Evolutionary conservation across 257 asterid species (phyloP).

Genomic region (Parsonsia alboflavescens): DNA sequence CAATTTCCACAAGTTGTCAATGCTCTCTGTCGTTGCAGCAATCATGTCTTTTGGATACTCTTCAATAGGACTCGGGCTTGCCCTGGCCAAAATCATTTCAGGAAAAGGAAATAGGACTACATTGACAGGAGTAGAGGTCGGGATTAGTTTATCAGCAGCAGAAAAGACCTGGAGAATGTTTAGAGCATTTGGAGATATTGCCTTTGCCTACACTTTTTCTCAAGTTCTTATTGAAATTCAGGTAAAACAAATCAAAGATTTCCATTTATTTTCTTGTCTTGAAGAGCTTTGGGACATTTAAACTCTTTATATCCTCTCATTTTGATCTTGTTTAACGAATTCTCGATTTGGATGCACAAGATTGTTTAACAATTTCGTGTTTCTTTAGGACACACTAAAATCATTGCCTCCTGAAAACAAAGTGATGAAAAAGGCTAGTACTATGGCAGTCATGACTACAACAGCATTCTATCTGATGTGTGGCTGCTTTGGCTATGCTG

Average conservation of each 20-base stretch:
- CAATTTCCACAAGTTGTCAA: conserved; percentile 52
- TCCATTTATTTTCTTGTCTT: neutral
- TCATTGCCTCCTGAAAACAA: conserved; percentile 50
- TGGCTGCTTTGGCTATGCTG: conserved; percentile 66
- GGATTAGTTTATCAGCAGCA: conserved; percentile 37
- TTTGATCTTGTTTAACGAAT: too few relatives aligned
- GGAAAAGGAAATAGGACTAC: conserved; percentile 45
- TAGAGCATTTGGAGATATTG: conserved; percentile 62
- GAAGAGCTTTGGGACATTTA: neutral
- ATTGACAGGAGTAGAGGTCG: conserved; percentile 48
- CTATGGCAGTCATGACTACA: conserved; percentile 38
- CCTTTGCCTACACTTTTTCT: conserved; percentile 63
- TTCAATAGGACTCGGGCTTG: conserved; percentile 63
- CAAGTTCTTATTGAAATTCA: conserved; percentile 63
- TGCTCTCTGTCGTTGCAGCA: conserved; percentile 58
- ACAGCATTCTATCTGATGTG: conserved; percentile 65
- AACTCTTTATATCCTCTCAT: too few relatives aligned
- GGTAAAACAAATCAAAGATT: conserved; percentile 25
- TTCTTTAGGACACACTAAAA: conserved; percentile 48
- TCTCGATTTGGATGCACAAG: too few relatives aligned
- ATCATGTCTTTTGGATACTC: conserved; percentile 62
- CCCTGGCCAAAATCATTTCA: conserved; percentile 43
- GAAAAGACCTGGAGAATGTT: conserved; percentile 66
- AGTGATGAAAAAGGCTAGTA: conserved; percentile 61
- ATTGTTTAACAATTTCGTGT: too few relatives aligned